Base-by-base conservation (phyloP, 1,284 basidiomycete species). In the Austroboletus novae-zelandiae region DNA sequence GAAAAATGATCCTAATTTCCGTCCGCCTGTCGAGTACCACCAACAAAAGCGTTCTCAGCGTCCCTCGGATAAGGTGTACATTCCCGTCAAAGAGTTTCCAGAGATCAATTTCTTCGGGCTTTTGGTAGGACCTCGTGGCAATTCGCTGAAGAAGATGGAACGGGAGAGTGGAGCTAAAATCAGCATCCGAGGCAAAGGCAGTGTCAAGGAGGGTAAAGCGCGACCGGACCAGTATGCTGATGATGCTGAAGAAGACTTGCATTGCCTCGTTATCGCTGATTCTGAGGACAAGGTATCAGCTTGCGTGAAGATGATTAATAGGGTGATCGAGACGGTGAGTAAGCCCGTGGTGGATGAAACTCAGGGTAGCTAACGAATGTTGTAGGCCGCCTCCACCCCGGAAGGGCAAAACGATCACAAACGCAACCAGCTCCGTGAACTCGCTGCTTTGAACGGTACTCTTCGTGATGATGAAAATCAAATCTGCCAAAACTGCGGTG, bases 81-180 rank as follows among this genome's bases (percentile, higher is more conserved):
- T 99, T 56, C 97, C 97, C 27, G 94, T 98, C 65, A 98, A 99
- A 69, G 97, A 99, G 73, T 99, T 99, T 65, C 97, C 97, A 5
- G 96, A 99, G 73, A 99, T 99, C 78, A 99, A 99, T 72, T 99
- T 99, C 73, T 99, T 99, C 64, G 97, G 97, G 62, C 78, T 99
- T 53, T 83, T 99, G 53, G 96, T 99, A 56, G 97, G 97, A 37
- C 97, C 97, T 62, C 89, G 97, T 64, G 97, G 97, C 43, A 99
- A 99, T 70, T 96, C 94, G 73, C 75, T 99, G 76, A 99, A 99
- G 80, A 95, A 93, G 71, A 99, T 99, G 97, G 97, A 99, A 73
- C 79, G 91, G 50, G 93, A 99, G 63, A 93, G 89, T 64, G 97
- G 97, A 25, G 97, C 97, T 17, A 99, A 99, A 74, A 99, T 99